These are phyloP conservation scores for Nakazawaea populi DNA, from an alignment of 805 yeast species.

Conservation along the genomic window DNA sequence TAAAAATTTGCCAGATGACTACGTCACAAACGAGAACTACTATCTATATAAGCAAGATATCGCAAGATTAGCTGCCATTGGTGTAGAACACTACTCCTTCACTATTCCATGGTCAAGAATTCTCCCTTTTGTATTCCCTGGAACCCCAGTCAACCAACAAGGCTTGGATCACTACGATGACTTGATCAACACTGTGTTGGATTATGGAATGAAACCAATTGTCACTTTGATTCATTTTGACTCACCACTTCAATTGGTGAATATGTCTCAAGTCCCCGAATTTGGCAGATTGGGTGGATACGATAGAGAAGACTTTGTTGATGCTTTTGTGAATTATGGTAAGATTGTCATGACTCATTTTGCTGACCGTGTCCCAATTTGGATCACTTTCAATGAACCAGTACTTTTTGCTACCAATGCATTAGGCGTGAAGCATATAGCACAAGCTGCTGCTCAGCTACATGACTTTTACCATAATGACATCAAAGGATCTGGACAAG, in stretches of 20 bases:
- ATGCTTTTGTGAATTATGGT: constrained; percentile 27
- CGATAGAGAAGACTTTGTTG: constrained; percentile 19
- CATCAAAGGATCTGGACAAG: constrained; percentile 19
- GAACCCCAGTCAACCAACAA: constrained; percentile 8
- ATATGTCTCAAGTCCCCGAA: constrained; percentile 9
- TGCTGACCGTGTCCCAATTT: constrained; percentile 25
- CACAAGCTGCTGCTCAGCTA: constrained; percentile 15
- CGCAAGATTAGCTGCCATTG: constrained; percentile 25
- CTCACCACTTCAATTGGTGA: constrained; percentile 19
- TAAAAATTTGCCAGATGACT: constrained; percentile 14
- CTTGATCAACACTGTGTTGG: constrained; percentile 6
- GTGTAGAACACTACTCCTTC: constrained; percentile 26
- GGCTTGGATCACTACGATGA: constrained; percentile 10
- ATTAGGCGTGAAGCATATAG: constrained; percentile 19
- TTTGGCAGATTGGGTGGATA: constrained; percentile 20
- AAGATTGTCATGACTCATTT: constrained; percentile 24
- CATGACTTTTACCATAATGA: constrained; percentile 13
- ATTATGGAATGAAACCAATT: constrained; percentile 19
- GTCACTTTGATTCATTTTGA: constrained; percentile 30
- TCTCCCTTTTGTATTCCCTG: constrained; percentile 20
- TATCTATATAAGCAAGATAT: constrained; percentile 28
- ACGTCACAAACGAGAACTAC: constrained; percentile 26
- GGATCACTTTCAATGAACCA: constrained; percentile 30
- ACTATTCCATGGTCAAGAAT: constrained; percentile 30
- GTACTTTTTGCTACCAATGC: constrained; percentile 22